Evolutionary conservation across 768 basidiomycete genomes (phyloP), one percentile per base, ranked within the genome.

Genomic region (Hemileccinum impolitum): DNA sequence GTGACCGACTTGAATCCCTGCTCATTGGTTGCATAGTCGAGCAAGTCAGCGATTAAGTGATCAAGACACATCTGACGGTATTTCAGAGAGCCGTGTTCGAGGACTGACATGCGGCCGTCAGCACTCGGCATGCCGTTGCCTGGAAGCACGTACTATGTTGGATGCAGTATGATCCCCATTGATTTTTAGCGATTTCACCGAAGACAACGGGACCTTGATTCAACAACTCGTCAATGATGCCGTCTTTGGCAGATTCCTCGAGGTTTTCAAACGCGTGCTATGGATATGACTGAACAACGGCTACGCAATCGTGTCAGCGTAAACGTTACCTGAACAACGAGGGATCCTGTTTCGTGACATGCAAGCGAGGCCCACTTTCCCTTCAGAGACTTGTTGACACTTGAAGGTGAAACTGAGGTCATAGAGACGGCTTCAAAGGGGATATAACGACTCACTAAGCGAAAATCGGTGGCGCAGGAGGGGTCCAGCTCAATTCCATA

Each of bases 351-450:
- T 69, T 93, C 90, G 59, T 93, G 90, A 60, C 90, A 93, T 11
- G 90, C 90, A 38, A 93, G 77, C 10, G 88, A 79, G 0, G 90
- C 90, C 90, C 90, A 92, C 62, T 90, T 89, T 17, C 90, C 90
- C 58, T 87, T 87, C 54, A 93, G 71, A 0, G 90, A 88, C 56
- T 85, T 88, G 68, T 93, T 92, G 57, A 93, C 90, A 52, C 90
- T 92, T 57, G 15, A 2, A 45, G 6, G 48, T 15, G 26, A 45
- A 50, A 53, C 17, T 41, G 47, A 53, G 39, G 18, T 49, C 32
- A 18, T 28, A 30, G 43, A 11, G 13, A 39, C 18, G 23, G 8
- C 31, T 14, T 19, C 12, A 52, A 30, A 38, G n/a, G 32, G 41
- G 21, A 41, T 41, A 37, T 17, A 23, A 52, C 21, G 36, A 72